Percentiles rank a stretch among this genome's conserved stretches.
Conservation (phyloP, 257 asterid species). For the Fraxinus americana region DNA sequence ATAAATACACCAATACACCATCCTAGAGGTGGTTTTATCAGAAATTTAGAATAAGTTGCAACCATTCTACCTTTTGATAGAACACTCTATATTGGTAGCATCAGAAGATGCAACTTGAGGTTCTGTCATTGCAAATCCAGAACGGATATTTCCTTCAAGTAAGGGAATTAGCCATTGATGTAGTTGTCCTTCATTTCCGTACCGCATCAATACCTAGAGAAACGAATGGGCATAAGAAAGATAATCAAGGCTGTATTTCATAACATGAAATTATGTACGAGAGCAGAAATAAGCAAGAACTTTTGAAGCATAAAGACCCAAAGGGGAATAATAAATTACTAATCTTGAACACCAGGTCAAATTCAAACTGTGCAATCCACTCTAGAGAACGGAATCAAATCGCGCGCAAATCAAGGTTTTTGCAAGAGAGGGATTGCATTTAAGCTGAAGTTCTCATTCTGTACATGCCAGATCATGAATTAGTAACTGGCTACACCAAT, state of each 20-base stretch:
- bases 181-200: slow-evolving; percentile 82
- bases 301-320: neutral
- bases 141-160: slow-evolving; percentile 84
- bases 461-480: no score
- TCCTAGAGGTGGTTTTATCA: neutral
- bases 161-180: slow-evolving; percentile 84
- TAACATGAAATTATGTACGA: slow-evolving; percentile 1
- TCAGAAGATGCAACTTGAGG: slow-evolving; percentile 99
- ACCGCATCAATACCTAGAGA: slow-evolving; percentile 80
- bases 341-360: neutral
- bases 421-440: neutral
- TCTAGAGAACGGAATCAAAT: neutral
- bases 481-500: neutral
- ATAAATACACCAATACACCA: neutral
- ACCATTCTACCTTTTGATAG: slow-evolving; percentile 66
- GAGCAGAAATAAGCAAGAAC: neutral
- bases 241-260: slow-evolving; percentile 6
- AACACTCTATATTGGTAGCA: slow-evolving; percentile 96
- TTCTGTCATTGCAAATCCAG: slow-evolving; percentile 99
- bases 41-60: neutral
- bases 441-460: neutral
- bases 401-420: neutral
- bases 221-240: slow-evolving; percentile 16
- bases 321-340: neutral
- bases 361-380: neutral